These are phyloP conservation scores for Chlamydomonas reinhardtii DNA, from an alignment of 163 green algal species.

Conservation along the genomic window DNA sequence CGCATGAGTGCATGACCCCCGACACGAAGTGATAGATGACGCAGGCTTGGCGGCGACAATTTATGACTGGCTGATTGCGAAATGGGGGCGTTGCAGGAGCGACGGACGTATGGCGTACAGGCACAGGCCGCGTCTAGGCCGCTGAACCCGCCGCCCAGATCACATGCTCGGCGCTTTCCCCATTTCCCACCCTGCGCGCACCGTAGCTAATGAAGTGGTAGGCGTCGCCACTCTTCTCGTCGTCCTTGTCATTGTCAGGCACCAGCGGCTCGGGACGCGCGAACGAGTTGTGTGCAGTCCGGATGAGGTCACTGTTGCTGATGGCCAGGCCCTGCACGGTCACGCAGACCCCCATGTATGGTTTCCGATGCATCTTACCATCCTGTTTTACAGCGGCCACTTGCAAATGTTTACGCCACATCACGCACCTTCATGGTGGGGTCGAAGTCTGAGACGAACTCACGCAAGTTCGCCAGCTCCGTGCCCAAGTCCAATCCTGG, in stretches of 20 bases:
- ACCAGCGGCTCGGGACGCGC: conserved; percentile 91
- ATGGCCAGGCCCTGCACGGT: conserved; percentile 87
- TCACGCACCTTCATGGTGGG: conserved; percentile 89
- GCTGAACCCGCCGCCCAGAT: too few species aligned
- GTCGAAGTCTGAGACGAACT: conserved; percentile 94
- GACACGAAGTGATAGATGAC: too few species aligned
- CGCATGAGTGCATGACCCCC: neutral
- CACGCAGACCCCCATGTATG: neutral
- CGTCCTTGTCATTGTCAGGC: conserved; percentile 69
- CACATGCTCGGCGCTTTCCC: too few species aligned
- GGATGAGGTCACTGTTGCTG: conserved; percentile 94
- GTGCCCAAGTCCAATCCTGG: conserved; percentile 82
- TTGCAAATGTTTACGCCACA: too few species aligned
- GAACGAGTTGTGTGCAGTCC: conserved; percentile 97
- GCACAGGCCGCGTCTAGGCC: too few species aligned
- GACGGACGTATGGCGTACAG: too few species aligned
- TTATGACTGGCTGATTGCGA: too few species aligned
- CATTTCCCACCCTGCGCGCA: neutral
- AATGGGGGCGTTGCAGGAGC: too few species aligned
- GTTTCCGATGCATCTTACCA: too few species aligned
- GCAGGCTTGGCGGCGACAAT: too few species aligned
- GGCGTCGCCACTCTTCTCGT: conserved; percentile 75
- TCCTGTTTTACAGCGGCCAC: too few species aligned
- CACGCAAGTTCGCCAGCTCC: conserved; percentile 85
- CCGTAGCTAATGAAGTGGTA: conserved; percentile 95